Evolutionary conservation across 2,329 filamentous ascomycete genomes (phyloP), one percentile per base, ranked within the genome.

Genomic region (Cytospora piceae): DNA sequence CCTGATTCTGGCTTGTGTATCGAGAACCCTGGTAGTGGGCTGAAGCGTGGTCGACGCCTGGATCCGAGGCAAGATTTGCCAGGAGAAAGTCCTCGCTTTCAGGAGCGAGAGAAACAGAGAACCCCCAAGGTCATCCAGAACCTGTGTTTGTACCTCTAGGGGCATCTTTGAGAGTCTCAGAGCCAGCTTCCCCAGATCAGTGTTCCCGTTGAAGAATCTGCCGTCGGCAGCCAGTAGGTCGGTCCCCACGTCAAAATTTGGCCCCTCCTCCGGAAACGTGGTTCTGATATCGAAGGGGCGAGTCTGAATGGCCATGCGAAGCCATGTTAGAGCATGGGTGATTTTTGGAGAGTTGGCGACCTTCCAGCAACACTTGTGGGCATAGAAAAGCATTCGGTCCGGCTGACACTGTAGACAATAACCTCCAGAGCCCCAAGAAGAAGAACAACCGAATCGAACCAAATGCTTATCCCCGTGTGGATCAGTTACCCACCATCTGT

Each of bases 301-400:
- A 22, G 58, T 61, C 32, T 61, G 58, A 31, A 54, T 53, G 20
- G 58, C 58, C 17, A 61, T 31, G 12, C 58, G 58, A 22, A 61
- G 58, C 34, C 52, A 42, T n/a, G 29, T 31, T 2, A 61, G 49
- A 11, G 32, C 6, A 12, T 15, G 32, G 34, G 17, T 61, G 42
- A 4, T 31, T 61, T 22, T 27, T 31, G 58, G 34, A 7, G 24
- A 32, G 24, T 61, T 61, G 15, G 51, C 24, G n/a, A 42, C 5
- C 24, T 61, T 54, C 58, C 58, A 61, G 34, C 58, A 61, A 37
- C 46, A 53, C 58, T 34, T 61, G n/a, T 61, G 58, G 20, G 58
- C 58, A 29, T 39, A 61, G 58, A 61, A 61, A 7, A 60, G 32
- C 3, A 60, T 32, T 15, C 24, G 42, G 4, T 60, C 29, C 20